Evolutionary conservation across 2,329 filamentous ascomycete species (phyloP).

Genomic region (Diaporthe australafricana): DNA sequence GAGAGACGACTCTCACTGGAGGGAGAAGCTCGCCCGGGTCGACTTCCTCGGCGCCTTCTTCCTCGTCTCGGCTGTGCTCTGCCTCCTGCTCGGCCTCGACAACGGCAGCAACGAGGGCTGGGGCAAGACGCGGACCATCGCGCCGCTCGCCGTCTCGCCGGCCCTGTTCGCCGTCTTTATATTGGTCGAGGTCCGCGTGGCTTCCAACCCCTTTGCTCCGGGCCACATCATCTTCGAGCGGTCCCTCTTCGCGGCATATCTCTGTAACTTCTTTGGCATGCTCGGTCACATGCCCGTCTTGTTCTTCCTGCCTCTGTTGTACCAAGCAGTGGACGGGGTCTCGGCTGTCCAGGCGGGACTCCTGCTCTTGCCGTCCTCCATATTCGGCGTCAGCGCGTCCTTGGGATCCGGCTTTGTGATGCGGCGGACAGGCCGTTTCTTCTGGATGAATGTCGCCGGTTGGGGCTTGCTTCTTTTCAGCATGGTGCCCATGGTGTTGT

Average conservation of each 20-base stretch:
- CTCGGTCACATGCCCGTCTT: slow-evolving; percentile 66
- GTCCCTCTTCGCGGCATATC: slow-evolving; percentile 74
- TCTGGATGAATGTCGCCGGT: slow-evolving; percentile 71
- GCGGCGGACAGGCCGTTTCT: slow-evolving; percentile 77
- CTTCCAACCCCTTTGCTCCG: slow-evolving; percentile 79
- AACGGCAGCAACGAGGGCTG: slow-evolving; percentile 79
- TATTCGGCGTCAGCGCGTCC: slow-evolving; percentile 70
- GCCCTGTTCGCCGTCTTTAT: slow-evolving; percentile 75
- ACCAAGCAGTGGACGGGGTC: slow-evolving; percentile 76
- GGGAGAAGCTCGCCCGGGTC: slow-evolving; percentile 59
- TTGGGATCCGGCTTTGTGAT: slow-evolving; percentile 75
- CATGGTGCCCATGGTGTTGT: slow-evolving; percentile 66
- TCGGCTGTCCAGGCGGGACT: slow-evolving; percentile 73
- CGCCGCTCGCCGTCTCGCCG: slow-evolving; percentile 65
- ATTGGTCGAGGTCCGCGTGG: slow-evolving; percentile 75
- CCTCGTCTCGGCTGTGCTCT: slow-evolving; percentile 48
- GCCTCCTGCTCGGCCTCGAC: slow-evolving; percentile 77
- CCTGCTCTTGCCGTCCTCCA: slow-evolving; percentile 74
- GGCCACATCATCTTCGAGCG: slow-evolving; percentile 78
- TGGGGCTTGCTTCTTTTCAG: slow-evolving; percentile 67
- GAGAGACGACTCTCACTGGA: slow-evolving; percentile 70
- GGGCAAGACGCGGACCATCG: slow-evolving; percentile 67
- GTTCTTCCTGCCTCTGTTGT: slow-evolving; percentile 83
- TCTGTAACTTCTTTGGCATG: slow-evolving; percentile 79
- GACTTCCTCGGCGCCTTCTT: slow-evolving; percentile 44